Conservation (phyloP, 1,139 yeast genomes). For the Insectozyma bohioensis region DNA sequence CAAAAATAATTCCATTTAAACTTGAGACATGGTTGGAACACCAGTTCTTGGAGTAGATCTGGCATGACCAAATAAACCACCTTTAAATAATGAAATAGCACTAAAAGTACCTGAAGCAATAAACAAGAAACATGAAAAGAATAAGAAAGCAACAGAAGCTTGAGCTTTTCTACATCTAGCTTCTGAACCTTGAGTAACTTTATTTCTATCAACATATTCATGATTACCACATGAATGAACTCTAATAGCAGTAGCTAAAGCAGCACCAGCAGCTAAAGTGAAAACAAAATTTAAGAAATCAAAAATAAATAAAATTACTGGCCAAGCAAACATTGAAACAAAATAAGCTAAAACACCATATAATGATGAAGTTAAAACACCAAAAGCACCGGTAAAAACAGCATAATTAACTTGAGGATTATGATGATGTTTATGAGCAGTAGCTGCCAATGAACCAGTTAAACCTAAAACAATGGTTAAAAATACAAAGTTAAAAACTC, state of each 20-base stretch:
- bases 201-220: conserved; percentile 61
- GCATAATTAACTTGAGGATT: conserved; percentile 88
- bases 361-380: conserved; percentile 72
- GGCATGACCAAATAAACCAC: conserved; percentile 74
- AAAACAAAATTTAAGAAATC: conserved; percentile 90
- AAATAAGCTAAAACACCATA: conserved; percentile 82
- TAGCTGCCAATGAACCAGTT: conserved; percentile 79
- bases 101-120: conserved; percentile 69
- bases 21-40: conserved; percentile 87
- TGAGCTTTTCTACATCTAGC: conserved; percentile 96
- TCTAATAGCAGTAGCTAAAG: conserved; percentile 86
- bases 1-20: too few species aligned
- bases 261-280: conserved; percentile 92
- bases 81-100: conserved; percentile 52
- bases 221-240: conserved; percentile 81
- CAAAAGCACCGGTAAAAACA: conserved; percentile 86
- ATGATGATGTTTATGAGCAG: conserved; percentile 48
- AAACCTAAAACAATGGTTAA: conserved; percentile 80
- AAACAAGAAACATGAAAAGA: conserved; percentile 78
- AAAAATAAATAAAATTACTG: conserved; percentile 65
- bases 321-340: conserved; percentile 82
- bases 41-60: conserved; percentile 65
- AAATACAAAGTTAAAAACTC: conserved; percentile 72
- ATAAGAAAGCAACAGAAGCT: conserved; percentile 87
- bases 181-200: conserved; percentile 68